These are phyloP conservation scores for Sicyos baderoa DNA, from an alignment of 306 rosid species.

Conservation along the genomic window DNA sequence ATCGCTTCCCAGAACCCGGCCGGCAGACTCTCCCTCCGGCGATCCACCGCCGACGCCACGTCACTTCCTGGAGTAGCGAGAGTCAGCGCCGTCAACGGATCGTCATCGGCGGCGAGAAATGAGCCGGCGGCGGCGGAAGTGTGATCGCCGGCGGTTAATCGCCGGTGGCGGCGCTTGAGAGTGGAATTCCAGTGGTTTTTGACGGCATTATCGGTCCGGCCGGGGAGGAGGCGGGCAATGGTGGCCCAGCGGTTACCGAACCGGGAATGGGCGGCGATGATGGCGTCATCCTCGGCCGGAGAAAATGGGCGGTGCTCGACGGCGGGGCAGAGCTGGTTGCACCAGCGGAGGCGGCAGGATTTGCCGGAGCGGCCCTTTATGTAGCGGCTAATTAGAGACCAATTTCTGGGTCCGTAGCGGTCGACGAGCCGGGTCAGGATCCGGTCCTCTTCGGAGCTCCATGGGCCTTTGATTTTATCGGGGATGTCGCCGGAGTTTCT, in stretches of 20 bases:
- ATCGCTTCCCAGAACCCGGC: slow-evolving; percentile 74
- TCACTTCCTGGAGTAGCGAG: slow-evolving; percentile 64
- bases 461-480: slow-evolving; percentile 75
- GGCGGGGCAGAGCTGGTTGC: slow-evolving; percentile 82
- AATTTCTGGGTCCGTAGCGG: slow-evolving; percentile 67
- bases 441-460: slow-evolving; percentile 95
- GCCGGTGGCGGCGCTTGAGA: slow-evolving; percentile 47
- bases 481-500: slow-evolving; percentile 19
- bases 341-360: slow-evolving; percentile 91
- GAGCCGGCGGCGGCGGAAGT: neutral
- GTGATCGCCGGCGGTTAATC: neutral
- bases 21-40: slow-evolving; percentile 37
- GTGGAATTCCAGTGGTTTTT: slow-evolving; percentile 99
- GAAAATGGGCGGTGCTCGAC: slow-evolving; percentile 89
- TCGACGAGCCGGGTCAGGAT: slow-evolving; percentile 71
- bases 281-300: slow-evolving; percentile 60
- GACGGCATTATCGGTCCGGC: slow-evolving; percentile 88
- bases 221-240: slow-evolving; percentile 80
- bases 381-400: slow-evolving; percentile 84
- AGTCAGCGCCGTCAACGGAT: slow-evolving; percentile 83
- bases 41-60: neutral
- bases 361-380: slow-evolving; percentile 85
- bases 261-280: slow-evolving; percentile 61
- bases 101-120: slow-evolving; percentile 29
- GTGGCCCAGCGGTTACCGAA: slow-evolving; percentile 96